Percentiles rank a stretch among this genome's conserved stretches.
Conservation (phyloP, 768 basidiomycete species). For the Russula brevipes region DNA sequence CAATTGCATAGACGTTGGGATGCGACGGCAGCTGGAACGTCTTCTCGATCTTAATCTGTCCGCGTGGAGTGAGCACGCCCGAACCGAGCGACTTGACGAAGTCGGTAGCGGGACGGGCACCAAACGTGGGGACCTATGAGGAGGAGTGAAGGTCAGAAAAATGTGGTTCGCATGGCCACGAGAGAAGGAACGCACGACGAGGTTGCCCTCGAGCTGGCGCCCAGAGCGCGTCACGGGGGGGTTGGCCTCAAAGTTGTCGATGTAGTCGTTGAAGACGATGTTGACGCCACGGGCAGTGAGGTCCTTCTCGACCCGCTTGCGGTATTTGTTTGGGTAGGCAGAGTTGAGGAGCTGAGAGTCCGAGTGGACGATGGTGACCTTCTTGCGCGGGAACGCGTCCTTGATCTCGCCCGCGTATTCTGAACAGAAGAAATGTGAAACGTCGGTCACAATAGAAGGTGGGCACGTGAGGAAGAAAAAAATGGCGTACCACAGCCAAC, state of each 20-base stretch:
- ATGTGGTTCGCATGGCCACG: not conserved
- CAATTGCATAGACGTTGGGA: conserved; percentile 56
- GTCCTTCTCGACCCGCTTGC: conserved; percentile 42
- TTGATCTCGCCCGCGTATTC: conserved; percentile 44
- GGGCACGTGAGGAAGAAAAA: not conserved
- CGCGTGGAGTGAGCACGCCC: conserved; percentile 32
- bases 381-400: conserved; percentile 40
- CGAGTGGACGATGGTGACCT: conserved; percentile 59
- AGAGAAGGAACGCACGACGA: conserved; percentile 44
- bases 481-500: conserved; percentile 39
- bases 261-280: conserved; percentile 46
- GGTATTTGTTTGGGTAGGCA: conserved; percentile 50
- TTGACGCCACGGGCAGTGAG: conserved; percentile 44
- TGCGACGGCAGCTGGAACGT: conserved; percentile 52
- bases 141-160: not conserved
- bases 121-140: conserved; percentile 31
- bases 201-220: conserved; percentile 46
- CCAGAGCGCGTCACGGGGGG: conserved; percentile 49
- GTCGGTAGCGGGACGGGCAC: conserved; percentile 45
- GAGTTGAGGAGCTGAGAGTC: conserved; percentile 50
- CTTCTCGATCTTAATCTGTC: conserved; percentile 48
- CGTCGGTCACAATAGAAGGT: not conserved
- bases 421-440: conserved; percentile 21
- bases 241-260: conserved; percentile 36
- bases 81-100: conserved; percentile 46